Evolutionary conservation across 768 basidiomycete species (phyloP).

Genomic region (Asterophora parasitica): DNA sequence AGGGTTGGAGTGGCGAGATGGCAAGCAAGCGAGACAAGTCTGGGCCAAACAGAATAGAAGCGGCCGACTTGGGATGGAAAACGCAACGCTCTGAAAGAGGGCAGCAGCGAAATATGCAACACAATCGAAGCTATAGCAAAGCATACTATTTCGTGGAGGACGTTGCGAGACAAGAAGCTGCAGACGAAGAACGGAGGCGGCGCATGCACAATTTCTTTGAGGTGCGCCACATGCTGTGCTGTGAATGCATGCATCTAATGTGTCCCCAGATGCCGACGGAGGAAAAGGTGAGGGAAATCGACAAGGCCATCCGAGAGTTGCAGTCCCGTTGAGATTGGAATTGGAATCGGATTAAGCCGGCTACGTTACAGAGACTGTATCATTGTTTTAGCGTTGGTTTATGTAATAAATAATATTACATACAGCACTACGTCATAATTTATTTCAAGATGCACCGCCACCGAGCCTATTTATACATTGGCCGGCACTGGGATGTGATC

Average conservation of each 20-base stretch:
- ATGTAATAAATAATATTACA: too few relatives aligned
- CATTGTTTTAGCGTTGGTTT: too few relatives aligned
- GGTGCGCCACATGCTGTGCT: constrained; percentile 25
- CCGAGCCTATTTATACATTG: too few relatives aligned
- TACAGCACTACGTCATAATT: too few relatives aligned
- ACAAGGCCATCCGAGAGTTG: constrained; percentile 41
- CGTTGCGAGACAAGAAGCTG: constrained; percentile 36
- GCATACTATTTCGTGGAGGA: constrained; percentile 39
- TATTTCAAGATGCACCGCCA: too few relatives aligned
- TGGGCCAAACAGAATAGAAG: neutral
- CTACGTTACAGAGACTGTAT: too few relatives aligned
- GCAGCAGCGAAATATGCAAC: neutral
- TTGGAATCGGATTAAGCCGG: too few relatives aligned
- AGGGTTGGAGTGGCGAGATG: neutral
- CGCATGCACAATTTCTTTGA: constrained; percentile 49
- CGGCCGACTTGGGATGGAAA: neutral
- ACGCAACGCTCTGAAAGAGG: neutral
- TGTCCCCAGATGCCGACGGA: constrained; percentile 46
- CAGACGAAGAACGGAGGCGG: constrained; percentile 31
- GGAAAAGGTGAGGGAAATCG: constrained; percentile 47
- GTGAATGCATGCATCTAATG: neutral
- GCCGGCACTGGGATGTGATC: too few relatives aligned
- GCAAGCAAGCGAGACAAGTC: neutral
- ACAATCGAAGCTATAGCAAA: constrained; percentile 5
- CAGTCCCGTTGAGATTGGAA: too few relatives aligned